These are phyloP conservation scores for Boechera stricta DNA, from an alignment of 345 rosid genomes.

Conservation along the genomic window DNA sequence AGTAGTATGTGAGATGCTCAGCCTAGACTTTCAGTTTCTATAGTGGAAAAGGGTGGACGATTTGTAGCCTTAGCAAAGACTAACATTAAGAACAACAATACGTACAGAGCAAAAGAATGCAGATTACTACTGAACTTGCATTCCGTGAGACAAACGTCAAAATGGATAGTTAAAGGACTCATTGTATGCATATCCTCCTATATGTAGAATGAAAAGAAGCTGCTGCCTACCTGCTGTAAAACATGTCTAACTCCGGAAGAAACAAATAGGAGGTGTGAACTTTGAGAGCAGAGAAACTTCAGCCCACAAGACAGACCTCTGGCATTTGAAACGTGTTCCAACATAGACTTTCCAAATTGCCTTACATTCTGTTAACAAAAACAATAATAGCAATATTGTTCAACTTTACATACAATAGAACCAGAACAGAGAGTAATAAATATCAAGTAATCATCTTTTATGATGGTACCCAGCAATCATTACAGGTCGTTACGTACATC, in stretches of 20 bases:
- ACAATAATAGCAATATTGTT: conserved; percentile 29
- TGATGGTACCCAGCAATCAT: conserved; percentile 36
- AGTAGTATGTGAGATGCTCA: conserved; percentile 22
- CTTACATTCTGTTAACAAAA: conserved; percentile 72
- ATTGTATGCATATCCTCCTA: conserved; percentile 29
- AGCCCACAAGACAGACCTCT: conserved; percentile 81
- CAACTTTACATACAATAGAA: conserved; percentile 30
- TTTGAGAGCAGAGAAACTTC: conserved; percentile 81
- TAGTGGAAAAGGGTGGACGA: conserved; percentile 23
- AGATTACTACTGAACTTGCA: conserved; percentile 29
- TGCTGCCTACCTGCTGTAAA: conserved; percentile 65
- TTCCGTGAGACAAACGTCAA: conserved; percentile 7
- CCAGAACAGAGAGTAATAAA: conserved; percentile 20
- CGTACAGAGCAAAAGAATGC: conserved; percentile 14
- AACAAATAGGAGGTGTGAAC: conserved; percentile 60
- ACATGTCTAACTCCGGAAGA: conserved; percentile 82
- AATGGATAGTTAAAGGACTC: conserved; percentile 14
- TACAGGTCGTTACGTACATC: conserved; percentile 61
- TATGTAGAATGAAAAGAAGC: conserved; percentile 34
- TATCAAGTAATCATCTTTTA: conserved; percentile 31
- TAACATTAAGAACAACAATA: conserved; percentile 9
- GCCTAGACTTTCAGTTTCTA: conserved; percentile 17
- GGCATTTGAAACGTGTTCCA: conserved; percentile 87
- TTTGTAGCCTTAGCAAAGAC: conserved; percentile 28
- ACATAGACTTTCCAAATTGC: conserved; percentile 80